A percentile compares a stretch with the other conserved stretches of the same genome.
phyloP scores from a whole-genome alignment of 2,329 filamentous ascomycete species.

The Cercospora beticola region DNA sequence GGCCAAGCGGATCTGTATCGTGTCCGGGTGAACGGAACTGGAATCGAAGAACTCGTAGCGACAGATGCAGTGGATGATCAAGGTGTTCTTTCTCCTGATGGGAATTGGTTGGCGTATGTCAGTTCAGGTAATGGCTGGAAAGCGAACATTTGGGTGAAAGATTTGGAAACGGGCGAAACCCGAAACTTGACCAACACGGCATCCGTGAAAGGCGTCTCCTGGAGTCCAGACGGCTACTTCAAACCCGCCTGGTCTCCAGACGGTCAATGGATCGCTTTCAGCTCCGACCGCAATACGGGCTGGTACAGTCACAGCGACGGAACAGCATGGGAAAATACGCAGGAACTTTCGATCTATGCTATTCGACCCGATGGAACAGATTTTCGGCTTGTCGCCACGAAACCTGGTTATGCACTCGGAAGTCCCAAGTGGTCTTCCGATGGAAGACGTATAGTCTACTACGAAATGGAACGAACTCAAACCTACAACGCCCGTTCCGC shows the following conservation, averaged over 20 bases:
- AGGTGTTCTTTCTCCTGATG: slow-evolving; percentile 13
- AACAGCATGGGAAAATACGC: slow-evolving; percentile 10
- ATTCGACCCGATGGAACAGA: slow-evolving; percentile 16
- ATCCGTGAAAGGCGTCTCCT: not conserved
- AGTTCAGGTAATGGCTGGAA: not conserved
- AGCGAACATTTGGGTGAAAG: slow-evolving; percentile 13
- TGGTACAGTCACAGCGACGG: slow-evolving; percentile 50
- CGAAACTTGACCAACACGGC: slow-evolving; percentile 3
- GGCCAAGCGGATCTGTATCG: slow-evolving; percentile 19
- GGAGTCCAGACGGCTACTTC: slow-evolving; percentile 13
- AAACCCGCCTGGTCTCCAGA: slow-evolving; percentile 16
- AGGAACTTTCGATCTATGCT: slow-evolving; percentile 17
- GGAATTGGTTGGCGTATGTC: slow-evolving; percentile 14
- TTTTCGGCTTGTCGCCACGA: not conserved
- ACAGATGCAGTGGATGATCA: slow-evolving; percentile 11
- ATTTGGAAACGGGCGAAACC: slow-evolving; percentile 1
- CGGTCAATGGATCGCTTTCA: slow-evolving; percentile 16
- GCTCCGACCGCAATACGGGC: slow-evolving; percentile 35
- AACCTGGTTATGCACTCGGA: not conserved
- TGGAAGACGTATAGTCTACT: slow-evolving; percentile 8
- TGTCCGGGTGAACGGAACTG: slow-evolving; percentile 7
- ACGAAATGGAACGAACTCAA: not conserved
- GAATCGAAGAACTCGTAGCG: slow-evolving; percentile 2
- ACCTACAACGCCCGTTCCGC: slow-evolving; percentile 5
- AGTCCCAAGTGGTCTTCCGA: slow-evolving; percentile 11